Percentiles rank a stretch among this genome's conserved stretches.
These are phyloP conservation scores for Verticillium alfalfae DNA, from an alignment of 2,329 filamentous ascomycete genomes.

Conservation along the genomic window DNA sequence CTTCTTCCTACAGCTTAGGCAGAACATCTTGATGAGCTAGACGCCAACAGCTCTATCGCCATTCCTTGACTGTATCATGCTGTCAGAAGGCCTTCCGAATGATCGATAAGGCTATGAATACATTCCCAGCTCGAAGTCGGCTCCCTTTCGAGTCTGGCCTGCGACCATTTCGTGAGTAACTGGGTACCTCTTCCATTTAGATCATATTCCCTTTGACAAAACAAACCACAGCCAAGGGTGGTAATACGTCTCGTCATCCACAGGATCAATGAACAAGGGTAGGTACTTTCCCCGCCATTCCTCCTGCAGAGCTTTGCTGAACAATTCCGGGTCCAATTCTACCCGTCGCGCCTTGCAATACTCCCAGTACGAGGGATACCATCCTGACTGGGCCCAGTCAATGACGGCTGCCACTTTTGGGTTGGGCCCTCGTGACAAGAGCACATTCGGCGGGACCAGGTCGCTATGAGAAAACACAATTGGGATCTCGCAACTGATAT, in stretches of 20 bases:
- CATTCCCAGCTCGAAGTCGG: too few species aligned
- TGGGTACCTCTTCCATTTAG: too few species aligned
- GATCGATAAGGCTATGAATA: too few species aligned
- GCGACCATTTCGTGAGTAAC: too few species aligned
- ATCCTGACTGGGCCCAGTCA: background rate
- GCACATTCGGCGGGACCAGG: background rate
- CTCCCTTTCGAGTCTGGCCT: too few species aligned
- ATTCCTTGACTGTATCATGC: too few species aligned
- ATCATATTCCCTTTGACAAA: background rate
- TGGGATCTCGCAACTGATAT: conserved; percentile 15
- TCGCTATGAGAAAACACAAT: conserved; percentile 7
- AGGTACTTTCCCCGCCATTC: conserved; percentile 24
- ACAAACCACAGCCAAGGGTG: conserved; percentile 24
- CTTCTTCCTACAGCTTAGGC: too few species aligned
- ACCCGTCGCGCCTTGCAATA: conserved; percentile 13
- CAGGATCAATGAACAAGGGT: conserved; percentile 20
- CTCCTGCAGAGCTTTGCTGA: conserved; percentile 15
- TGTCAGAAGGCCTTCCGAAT: too few species aligned
- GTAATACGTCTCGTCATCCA: conserved; percentile 23
- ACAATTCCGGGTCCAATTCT: conserved; percentile 11
- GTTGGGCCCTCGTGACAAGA: background rate
- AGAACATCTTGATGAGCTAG: too few species aligned
- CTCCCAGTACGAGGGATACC: background rate
- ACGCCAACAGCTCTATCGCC: too few species aligned
- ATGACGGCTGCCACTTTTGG: background rate